Evolutionary conservation across 1,284 basidiomycete species (phyloP), one percentile per base, ranked within the genome.

Genomic region (Cystobasidium slooffiae): DNA sequence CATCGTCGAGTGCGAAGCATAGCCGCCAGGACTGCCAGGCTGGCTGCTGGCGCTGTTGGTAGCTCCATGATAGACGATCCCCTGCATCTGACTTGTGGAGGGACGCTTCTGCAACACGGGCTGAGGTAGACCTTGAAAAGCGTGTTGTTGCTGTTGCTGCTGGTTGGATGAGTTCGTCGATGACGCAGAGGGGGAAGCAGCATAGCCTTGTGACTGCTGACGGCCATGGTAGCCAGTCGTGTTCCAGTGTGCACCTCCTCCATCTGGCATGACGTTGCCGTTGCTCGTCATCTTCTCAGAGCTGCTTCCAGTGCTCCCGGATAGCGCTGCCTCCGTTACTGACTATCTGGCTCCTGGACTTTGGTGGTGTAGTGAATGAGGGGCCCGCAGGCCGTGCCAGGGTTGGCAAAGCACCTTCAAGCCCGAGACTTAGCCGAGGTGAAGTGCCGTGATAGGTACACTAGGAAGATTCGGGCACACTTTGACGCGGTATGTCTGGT

Each of bases 51-150:
- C 12, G n/a, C 37, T 18, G 39, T n/a, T 18, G 56, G 24, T 37
- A 1, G 56, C 1, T 1, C 37, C 31, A 20, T 66, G 39, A 53
- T 66, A 66, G 9, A 31, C 31, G 3, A 68, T 18, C 2, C 53
- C 66, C 51, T 68, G 66, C 53, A 68, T 56, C 43, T 68, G 66
- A 24, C 66, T 68, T 41, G 53, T 47, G 6, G 66, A 68, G 44
- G 52, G 51, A 4, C 66, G 66, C 53, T 68, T 68, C 12, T 55
- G 51, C 9, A 68, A 39, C 12, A 59, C 53, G 8, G 64, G 64
- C 24, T 51, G 49, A 20, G 12, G 43, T 14, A 66, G 5, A 16
- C 12, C 16, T 22, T 41, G 41, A 55, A 14, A 18, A 18, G 59
- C 22, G 24, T 55, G 66, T 18, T 47, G 53, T 20, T 58, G 39